phyloP scores from a whole-genome alignment of 108 stramenopile species.

The Pseudonitzschia pungens region DNA sequence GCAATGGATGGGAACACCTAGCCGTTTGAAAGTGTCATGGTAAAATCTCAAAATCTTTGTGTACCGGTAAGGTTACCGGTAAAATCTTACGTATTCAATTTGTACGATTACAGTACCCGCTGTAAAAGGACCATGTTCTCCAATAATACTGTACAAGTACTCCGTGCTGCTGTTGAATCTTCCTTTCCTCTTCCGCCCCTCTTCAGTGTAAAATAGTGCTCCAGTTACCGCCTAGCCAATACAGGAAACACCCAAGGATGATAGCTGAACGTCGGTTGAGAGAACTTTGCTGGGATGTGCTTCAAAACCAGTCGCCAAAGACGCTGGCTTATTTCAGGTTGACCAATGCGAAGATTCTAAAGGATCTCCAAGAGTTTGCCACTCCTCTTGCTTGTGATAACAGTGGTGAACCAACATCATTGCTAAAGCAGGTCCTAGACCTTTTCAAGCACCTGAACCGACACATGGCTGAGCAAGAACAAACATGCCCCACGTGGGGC shows the following conservation, averaged over 20 bases:
- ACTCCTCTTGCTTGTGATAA: not conserved
- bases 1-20: no score
- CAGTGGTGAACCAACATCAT: not conserved
- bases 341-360: conserved; percentile 1
- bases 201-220: no score
- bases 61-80: no score
- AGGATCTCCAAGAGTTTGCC: conserved; percentile 16
- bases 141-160: no score
- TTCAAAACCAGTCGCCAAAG: conserved; percentile 7
- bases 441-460: conserved; percentile 18
- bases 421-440: conserved; percentile 11
- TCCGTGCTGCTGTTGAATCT: no score
- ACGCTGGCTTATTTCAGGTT: conserved; percentile 25
- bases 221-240: no score
- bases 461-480: conserved; percentile 22
- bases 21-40: no score
- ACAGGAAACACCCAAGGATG: not conserved
- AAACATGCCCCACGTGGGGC: not conserved
- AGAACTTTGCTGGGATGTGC: not conserved
- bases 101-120: no score
- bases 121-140: no score
- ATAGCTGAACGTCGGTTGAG: conserved; percentile 2
- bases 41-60: no score
- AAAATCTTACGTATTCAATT: no score
- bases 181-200: no score